Conservation (phyloP, 495 filamentous ascomycete genomes). For the Cudoniella acicularis region DNA sequence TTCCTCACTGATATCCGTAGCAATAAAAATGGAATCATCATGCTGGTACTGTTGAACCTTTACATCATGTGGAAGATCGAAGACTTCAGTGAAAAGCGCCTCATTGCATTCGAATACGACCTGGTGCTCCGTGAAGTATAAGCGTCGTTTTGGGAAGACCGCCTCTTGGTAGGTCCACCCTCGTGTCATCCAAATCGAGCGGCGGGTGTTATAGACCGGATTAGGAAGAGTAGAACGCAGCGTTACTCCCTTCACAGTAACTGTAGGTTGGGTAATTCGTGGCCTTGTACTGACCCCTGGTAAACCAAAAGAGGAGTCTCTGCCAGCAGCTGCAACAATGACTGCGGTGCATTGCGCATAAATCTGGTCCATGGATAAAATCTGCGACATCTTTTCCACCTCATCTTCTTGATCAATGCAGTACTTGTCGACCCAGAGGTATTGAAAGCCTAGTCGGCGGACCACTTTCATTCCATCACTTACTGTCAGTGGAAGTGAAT, state of each 20-base stretch:
- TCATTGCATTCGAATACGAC: constrained; percentile 31
- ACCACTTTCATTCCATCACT: constrained; percentile 33
- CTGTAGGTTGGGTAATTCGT: not conserved
- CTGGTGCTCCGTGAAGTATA: constrained; percentile 28
- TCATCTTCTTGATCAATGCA: not conserved
- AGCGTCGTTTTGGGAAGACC: constrained; percentile 27
- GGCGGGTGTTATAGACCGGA: not conserved
- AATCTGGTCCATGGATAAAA: constrained; percentile 23
- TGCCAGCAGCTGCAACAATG: not conserved
- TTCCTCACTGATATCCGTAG: too few species aligned
- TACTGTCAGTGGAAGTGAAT: constrained; percentile 3
- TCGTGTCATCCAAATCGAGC: constrained; percentile 24
- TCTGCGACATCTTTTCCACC: constrained; percentile 21
- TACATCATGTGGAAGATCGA: too few species aligned
- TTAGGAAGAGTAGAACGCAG: not conserved
- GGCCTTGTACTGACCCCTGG: not conserved
- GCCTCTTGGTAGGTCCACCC: constrained; percentile 39
- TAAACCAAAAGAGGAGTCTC: not conserved
- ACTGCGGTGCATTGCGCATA: not conserved
- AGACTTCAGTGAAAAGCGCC: too few species aligned
- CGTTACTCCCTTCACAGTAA: not conserved
- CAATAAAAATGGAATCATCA: too few species aligned
- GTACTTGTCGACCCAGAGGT: not conserved
- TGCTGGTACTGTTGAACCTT: too few species aligned
- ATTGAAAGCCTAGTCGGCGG: not conserved